These are phyloP conservation scores for Prinsepia uniflora DNA, from an alignment of 306 rosid species.

Conservation along the genomic window DNA sequence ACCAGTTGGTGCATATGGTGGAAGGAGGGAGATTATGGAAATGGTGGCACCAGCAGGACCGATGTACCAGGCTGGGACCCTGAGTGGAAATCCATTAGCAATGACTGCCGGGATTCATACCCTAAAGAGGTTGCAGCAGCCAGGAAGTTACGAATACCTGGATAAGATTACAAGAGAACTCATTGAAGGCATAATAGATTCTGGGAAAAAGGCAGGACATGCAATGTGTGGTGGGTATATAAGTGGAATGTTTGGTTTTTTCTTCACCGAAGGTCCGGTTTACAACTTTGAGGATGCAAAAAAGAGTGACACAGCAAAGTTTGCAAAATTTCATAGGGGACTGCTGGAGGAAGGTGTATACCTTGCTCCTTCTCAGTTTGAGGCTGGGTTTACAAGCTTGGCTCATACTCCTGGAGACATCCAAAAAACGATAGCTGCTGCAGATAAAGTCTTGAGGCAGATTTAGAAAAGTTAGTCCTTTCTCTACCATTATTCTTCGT, in stretches of 20 bases:
- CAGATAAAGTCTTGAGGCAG: slow-evolving; percentile 75
- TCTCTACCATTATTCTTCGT: background rate
- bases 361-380: slow-evolving; percentile 93
- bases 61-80: slow-evolving; percentile 92
- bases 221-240: slow-evolving; percentile 85
- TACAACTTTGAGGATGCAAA: slow-evolving; percentile 76
- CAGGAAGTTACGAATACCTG: slow-evolving; percentile 70
- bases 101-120: slow-evolving; percentile 97
- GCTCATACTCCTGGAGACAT: slow-evolving; percentile 81
- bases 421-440: slow-evolving; percentile 83
- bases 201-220: slow-evolving; percentile 85
- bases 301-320: slow-evolving; percentile 72
- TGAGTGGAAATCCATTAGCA: slow-evolving; percentile 95
- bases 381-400: slow-evolving; percentile 96
- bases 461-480: slow-evolving; percentile 33
- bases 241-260: slow-evolving; percentile 90
- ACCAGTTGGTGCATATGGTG: slow-evolving; percentile 96
- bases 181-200: slow-evolving; percentile 64
- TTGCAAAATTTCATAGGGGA: slow-evolving; percentile 75
- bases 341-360: slow-evolving; percentile 94
- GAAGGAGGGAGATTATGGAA: slow-evolving; percentile 88
- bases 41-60: slow-evolving; percentile 98
- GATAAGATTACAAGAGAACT: slow-evolving; percentile 73
- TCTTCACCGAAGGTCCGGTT: slow-evolving; percentile 93
- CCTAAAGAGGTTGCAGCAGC: slow-evolving; percentile 70